phyloP scores from a whole-genome alignment of 2,329 filamentous ascomycete species.

The Cryphonectria nitschkei region DNA sequence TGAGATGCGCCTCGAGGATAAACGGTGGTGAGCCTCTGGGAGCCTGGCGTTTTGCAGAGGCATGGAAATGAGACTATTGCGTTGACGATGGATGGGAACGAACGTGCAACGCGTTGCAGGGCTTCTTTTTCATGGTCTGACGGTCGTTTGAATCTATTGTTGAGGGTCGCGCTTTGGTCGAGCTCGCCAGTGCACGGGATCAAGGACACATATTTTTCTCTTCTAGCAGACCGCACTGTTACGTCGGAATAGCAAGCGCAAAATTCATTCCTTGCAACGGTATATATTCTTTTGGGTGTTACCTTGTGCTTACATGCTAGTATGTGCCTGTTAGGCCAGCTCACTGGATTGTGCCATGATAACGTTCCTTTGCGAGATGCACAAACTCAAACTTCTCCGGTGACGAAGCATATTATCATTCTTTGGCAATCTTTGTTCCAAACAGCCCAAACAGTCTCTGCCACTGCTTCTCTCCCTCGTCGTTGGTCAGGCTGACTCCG shows the following conservation, averaged over 20 bases:
- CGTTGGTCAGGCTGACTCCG: constrained; percentile 55
- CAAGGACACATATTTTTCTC: neutral
- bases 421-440: constrained; percentile 59
- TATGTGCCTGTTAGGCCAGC: neutral
- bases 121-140: neutral
- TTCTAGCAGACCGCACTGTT: neutral
- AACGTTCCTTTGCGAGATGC: neutral
- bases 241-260: neutral
- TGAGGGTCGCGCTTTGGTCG: neutral
- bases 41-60: constrained; percentile 28
- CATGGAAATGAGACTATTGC: constrained; percentile 12
- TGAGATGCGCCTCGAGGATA: constrained; percentile 36
- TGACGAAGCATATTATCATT: neutral
- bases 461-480: constrained; percentile 54
- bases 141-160: neutral
- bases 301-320: neutral
- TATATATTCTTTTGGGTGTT: neutral
- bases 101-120: constrained; percentile 1
- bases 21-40: constrained; percentile 8
- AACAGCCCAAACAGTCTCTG: constrained; percentile 67
- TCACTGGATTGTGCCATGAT: constrained; percentile 4
- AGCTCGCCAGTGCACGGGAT: neutral
- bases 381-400: neutral
- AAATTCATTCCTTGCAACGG: constrained; percentile 9
- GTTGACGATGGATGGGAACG: neutral